Evolutionary conservation across 2,329 filamentous ascomycete species (phyloP).

Genomic region (Nemania sp.): DNA sequence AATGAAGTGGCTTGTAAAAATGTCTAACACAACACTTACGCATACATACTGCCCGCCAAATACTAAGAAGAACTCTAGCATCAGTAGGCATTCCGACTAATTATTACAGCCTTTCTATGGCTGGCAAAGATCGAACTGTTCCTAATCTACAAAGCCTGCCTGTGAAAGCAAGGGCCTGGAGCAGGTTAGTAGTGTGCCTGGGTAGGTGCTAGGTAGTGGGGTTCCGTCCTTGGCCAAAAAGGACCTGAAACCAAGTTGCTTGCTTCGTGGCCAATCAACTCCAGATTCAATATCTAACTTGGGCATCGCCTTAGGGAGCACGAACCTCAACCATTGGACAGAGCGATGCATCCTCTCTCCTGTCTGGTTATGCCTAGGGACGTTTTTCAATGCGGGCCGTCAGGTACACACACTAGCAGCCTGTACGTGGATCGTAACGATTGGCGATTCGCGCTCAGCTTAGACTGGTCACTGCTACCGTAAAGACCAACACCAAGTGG

Average conservation of each 20-base stretch:
- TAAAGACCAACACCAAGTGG: conserved; percentile 19
- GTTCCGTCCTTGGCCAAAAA: conserved; percentile 23
- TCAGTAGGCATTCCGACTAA: not conserved
- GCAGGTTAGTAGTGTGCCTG: too few relatives aligned
- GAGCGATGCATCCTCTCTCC: not conserved
- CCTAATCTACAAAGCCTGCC: too few relatives aligned
- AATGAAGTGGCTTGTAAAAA: conserved; percentile 1
- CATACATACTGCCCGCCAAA: not conserved
- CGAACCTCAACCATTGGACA: conserved; percentile 15
- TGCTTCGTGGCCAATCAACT: conserved; percentile 36
- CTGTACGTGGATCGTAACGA: conserved; percentile 32
- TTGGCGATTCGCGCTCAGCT: conserved; percentile 32
- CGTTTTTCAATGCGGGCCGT: too few relatives aligned
- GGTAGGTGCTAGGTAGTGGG: not conserved
- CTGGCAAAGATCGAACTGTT: conserved; percentile 12
- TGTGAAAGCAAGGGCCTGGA: too few relatives aligned
- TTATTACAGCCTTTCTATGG: conserved; percentile 7
- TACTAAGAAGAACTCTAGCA: not conserved
- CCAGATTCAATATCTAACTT: conserved; percentile 23
- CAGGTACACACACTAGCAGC: too few relatives aligned
- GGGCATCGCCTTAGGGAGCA: conserved; percentile 27
- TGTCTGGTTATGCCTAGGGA: not conserved
- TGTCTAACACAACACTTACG: not conserved
- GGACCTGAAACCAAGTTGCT: conserved; percentile 36
- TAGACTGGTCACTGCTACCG: conserved; percentile 2